Base-by-base conservation (phyloP, 2,329 filamentous ascomycete species). In the Botryosphaeria dothidea region DNA sequence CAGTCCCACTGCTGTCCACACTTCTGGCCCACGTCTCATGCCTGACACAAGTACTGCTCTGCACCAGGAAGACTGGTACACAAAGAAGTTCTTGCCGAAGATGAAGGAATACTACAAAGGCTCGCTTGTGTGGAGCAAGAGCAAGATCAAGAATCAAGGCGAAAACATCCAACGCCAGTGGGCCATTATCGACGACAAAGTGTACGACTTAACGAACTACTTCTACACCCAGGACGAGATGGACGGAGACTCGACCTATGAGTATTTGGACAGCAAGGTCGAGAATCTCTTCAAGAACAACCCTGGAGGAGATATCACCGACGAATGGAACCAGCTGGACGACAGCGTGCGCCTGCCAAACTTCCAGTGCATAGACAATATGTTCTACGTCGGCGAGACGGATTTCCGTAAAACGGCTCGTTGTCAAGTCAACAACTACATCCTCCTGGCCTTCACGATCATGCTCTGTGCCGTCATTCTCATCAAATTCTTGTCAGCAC, bases 151-250 rank as follows among this genome's bases (percentile, higher is more conserved):
- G 65, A 80, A 78, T 0, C 83, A 96, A 68, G 95, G 93, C 21
- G 74, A 86, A 29, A 79, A 90, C 36, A 79, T 88, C 17, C 84
- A 87, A 62, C 89, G 91, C 70, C 85, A 86, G 73, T 98, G 95
- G 93, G 90, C 92, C 68, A 90, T 91, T 63, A 87, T 96, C 67
- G 83, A 92, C 31, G 83, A 88, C 62, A 85, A 85, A 60, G 84
- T 99, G 21, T 98, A 95, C 74, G 96, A 99, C 75, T 79, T 99
- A 62, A 96, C 92, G 0, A 87, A 98, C 75, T 99, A 99, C 79
- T 94, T 93, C 78, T 83, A 92, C 73, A 97, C 93, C 0, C 79
- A 88, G 46, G 80, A 90, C 8, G 69, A 82, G n/a, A 81, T 84
- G 72, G 83, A 88, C 69, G 81, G 88, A 63, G 71, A 82, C 4